Conservation (phyloP, 2,329 filamentous ascomycete genomes). For the Ascochyta koolunga region DNA sequence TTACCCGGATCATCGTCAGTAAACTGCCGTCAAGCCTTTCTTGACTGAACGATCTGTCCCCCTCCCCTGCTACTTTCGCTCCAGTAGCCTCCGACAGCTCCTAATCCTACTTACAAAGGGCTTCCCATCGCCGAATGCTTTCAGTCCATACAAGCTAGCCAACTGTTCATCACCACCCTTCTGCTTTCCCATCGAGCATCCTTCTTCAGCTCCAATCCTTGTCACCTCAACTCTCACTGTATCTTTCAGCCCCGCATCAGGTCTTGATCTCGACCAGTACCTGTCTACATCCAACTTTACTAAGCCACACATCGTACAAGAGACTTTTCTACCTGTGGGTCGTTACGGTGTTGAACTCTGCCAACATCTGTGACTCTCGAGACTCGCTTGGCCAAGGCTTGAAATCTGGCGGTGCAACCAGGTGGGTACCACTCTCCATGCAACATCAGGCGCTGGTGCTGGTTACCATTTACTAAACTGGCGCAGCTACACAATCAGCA, state of each 20-base stretch:
- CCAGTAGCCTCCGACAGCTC: constrained; percentile 32
- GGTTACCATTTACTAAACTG: constrained; percentile 28
- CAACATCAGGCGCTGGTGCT: constrained; percentile 26
- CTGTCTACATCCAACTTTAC: constrained; percentile 31
- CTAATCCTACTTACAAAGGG: constrained; percentile 44
- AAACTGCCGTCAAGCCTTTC: constrained; percentile 49
- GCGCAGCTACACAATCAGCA: constrained; percentile 29
- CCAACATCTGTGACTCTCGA: constrained; percentile 14
- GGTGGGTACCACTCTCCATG: constrained; percentile 19
- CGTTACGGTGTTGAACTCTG: constrained; percentile 21
- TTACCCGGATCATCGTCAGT: constrained; percentile 49
- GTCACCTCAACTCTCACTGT: constrained; percentile 36
- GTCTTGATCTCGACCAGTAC: constrained; percentile 35
- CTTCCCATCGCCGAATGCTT: constrained; percentile 38
- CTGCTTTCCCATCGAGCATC: constrained; percentile 10
- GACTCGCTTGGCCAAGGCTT: constrained; percentile 18
- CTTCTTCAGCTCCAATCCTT: constrained; percentile 21
- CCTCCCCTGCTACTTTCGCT: constrained; percentile 31
- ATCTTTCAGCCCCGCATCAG: constrained; percentile 40
- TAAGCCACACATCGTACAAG: constrained; percentile 31
- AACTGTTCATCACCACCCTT: constrained; percentile 30
- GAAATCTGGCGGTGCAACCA: constrained; percentile 21
- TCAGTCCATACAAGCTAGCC: constrained; percentile 38
- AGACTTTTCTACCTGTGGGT: constrained; percentile 20
- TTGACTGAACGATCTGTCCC: constrained; percentile 48